phyloP scores from a whole-genome alignment of 176 grass and related monocot species.

The Aegilops sharonensis region DNA sequence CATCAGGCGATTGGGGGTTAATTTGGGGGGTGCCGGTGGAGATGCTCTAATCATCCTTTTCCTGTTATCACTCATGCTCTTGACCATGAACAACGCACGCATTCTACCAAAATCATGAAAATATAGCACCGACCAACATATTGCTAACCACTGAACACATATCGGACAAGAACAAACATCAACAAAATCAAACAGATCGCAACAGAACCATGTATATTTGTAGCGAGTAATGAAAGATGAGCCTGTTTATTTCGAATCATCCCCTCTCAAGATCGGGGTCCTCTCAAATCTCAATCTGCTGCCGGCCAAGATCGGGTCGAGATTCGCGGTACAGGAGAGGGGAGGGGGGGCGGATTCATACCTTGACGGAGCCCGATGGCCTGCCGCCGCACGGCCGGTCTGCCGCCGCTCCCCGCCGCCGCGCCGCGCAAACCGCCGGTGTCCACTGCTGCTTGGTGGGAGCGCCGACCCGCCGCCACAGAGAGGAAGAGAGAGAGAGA shows the following conservation, averaged over 20 bases:
- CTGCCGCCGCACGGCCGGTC: too few relatives aligned
- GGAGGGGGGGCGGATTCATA: not conserved
- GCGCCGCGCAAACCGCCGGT: too few relatives aligned
- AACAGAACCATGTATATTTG: not conserved
- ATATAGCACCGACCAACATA: not conserved
- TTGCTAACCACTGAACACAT: not conserved
- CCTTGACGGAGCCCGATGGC: not conserved
- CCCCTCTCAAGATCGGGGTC: not conserved
- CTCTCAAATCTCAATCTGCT: not conserved
- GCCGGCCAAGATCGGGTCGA: not conserved
- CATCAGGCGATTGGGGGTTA: too few relatives aligned
- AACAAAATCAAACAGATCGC: not conserved
- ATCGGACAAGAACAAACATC: not conserved
- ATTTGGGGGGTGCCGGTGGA: too few relatives aligned
- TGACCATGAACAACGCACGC: not conserved
- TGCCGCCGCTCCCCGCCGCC: too few relatives aligned
- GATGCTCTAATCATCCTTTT: not conserved
- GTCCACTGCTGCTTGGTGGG: too few relatives aligned
- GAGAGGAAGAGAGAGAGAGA: too few relatives aligned
- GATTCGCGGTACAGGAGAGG: not conserved
- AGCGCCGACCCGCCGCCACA: too few relatives aligned
- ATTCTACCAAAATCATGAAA: not conserved
- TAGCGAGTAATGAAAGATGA: not conserved
- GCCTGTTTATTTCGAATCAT: not conserved
- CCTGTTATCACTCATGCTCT: not conserved